phyloP scores from a whole-genome alignment of 1,284 basidiomycete genomes.

The Microbotryomycetes sp. region DNA sequence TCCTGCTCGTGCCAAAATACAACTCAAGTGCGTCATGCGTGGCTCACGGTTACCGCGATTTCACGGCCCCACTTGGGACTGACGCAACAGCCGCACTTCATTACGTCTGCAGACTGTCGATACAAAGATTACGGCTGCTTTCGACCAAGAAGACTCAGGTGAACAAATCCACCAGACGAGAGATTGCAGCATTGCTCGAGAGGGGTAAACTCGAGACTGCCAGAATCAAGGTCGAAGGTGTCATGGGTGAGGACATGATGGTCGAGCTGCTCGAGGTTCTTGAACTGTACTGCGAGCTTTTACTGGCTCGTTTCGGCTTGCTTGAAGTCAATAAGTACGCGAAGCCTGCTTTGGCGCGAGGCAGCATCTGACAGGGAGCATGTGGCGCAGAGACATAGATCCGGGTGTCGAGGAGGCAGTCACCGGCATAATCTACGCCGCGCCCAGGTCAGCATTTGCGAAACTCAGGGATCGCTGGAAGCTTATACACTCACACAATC shows the following conservation, averaged over 20 bases:
- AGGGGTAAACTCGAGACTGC: constrained; percentile 73
- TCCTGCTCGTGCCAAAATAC: constrained; percentile 15
- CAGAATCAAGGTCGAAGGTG: constrained; percentile 58
- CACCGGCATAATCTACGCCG: constrained; percentile 76
- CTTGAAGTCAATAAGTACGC: constrained; percentile 68
- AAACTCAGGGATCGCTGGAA: neutral
- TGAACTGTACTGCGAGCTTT: constrained; percentile 79
- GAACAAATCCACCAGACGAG: constrained; percentile 62
- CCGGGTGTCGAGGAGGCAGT: constrained; percentile 64
- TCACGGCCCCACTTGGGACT: neutral
- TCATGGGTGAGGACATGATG: constrained; percentile 78
- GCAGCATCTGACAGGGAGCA: neutral
- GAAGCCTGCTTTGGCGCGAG: neutral
- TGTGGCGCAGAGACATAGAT: constrained; percentile 64
- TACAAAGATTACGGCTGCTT: constrained; percentile 79
- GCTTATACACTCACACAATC: neutral
- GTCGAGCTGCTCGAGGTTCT: constrained; percentile 81
- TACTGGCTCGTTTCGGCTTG: constrained; percentile 86
- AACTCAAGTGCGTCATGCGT: neutral
- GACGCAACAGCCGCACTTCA: neutral
- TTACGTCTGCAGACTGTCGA: constrained; percentile 61
- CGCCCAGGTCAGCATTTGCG: constrained; percentile 56
- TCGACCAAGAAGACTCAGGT: constrained; percentile 92
- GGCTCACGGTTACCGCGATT: neutral
- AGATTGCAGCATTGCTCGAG: constrained; percentile 66